Conservation (phyloP, 2,329 filamentous ascomycete genomes). For the Aspergillus sp. region DNA sequence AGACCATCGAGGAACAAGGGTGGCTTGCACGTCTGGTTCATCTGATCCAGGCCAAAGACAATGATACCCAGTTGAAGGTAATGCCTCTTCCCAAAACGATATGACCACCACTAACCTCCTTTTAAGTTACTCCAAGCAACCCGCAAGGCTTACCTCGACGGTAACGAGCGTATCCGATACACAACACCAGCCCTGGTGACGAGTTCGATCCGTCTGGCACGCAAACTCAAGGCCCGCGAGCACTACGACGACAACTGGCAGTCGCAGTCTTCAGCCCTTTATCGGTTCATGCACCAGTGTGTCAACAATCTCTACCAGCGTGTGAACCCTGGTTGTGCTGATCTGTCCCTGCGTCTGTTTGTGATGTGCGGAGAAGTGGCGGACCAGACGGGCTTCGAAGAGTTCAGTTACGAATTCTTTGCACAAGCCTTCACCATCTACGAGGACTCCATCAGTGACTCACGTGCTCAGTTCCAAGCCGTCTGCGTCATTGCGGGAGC, state of each 20-base stretch:
- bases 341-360: constrained; percentile 86
- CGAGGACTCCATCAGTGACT: constrained; percentile 93
- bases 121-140: constrained; percentile 76
- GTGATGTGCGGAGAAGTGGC: constrained; percentile 90
- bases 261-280: constrained; percentile 74
- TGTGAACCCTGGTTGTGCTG: constrained; percentile 78
- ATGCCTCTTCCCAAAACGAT: background rate
- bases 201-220: constrained; percentile 82
- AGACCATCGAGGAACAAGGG: constrained; percentile 96
- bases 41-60: constrained; percentile 77
- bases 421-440: constrained; percentile 98
- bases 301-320: constrained; percentile 85
- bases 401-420: constrained; percentile 97
- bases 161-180: constrained; percentile 93
- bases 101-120: constrained; percentile 18
- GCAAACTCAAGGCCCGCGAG: constrained; percentile 85
- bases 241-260: constrained; percentile 79
- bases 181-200: constrained; percentile 93
- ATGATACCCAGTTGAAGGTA: constrained; percentile 87
- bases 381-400: constrained; percentile 87
- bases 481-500: constrained; percentile 92
- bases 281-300: constrained; percentile 92
- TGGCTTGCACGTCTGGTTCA: constrained; percentile 94
- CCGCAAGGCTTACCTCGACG: constrained; percentile 82
- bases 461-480: constrained; percentile 94